These are phyloP conservation scores for Graphiopsis chlorocephala DNA, from an alignment of 2,329 filamentous ascomycete genomes.

Conservation along the genomic window DNA sequence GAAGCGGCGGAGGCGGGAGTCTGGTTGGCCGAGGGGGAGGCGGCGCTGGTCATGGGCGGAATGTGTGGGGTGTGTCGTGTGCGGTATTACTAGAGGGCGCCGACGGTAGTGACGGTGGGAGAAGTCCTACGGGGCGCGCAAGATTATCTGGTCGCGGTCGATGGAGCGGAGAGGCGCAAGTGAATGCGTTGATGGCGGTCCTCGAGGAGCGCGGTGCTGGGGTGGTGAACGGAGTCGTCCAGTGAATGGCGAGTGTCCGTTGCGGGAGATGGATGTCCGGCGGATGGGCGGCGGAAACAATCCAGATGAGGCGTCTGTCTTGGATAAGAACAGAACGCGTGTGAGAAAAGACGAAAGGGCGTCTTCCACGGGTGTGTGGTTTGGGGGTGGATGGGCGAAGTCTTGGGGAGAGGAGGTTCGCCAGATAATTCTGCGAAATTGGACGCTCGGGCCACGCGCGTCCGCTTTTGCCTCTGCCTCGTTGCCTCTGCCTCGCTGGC, in stretches of 20 bases:
- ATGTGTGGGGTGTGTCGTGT: constrained; percentile 19
- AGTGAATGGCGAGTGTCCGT: neutral
- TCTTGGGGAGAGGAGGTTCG: constrained; percentile 8
- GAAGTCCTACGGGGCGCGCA: constrained; percentile 6
- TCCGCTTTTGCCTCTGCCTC: neutral
- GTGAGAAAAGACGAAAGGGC: constrained; percentile 7
- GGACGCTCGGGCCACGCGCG: neutral
- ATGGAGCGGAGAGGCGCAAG: constrained; percentile 20
- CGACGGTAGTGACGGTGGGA: constrained; percentile 12
- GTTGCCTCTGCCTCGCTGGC: too few relatives aligned
- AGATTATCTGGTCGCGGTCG: neutral
- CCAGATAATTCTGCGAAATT: constrained; percentile 7
- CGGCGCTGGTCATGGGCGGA: constrained; percentile 55
- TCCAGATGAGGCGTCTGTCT: constrained; percentile 19
- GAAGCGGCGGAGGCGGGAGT: constrained; percentile 47
- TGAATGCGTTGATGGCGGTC: constrained; percentile 21
- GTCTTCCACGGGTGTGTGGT: constrained; percentile 14
- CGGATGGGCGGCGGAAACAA: constrained; percentile 19
- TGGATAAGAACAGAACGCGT: constrained; percentile 19
- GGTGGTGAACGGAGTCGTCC: constrained; percentile 1
- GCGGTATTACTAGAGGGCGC: constrained; percentile 17
- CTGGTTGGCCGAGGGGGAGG: constrained; percentile 47
- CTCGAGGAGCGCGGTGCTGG: constrained; percentile 5
- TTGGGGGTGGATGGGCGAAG: constrained; percentile 1
- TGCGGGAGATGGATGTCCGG: constrained; percentile 17